phyloP scores from a whole-genome alignment of 176 grass and related monocot genomes.

The Hyparrhenia diplandra region DNA sequence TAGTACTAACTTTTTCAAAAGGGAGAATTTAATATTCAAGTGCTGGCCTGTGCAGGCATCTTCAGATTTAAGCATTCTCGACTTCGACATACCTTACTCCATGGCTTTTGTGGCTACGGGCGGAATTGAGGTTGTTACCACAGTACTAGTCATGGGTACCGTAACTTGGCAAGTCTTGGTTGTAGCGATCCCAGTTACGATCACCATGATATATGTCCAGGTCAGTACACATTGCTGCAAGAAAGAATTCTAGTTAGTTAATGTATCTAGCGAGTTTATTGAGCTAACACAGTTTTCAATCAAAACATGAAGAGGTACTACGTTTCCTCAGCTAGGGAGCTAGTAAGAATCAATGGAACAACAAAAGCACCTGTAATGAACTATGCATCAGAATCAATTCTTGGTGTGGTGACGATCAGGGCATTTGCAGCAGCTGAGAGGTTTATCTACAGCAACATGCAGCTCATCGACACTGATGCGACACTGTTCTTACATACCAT shows the following conservation, averaged over 20 bases:
- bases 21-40: neutral
- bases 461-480: slow-evolving; percentile 78
- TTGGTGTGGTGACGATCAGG: slow-evolving; percentile 71
- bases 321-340: slow-evolving; percentile 79
- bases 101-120: slow-evolving; percentile 57
- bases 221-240: slow-evolving; percentile 32
- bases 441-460: slow-evolving; percentile 61
- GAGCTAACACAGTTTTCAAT: slow-evolving; percentile 14
- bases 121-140: slow-evolving; percentile 33
- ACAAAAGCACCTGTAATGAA: slow-evolving; percentile 95
- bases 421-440: slow-evolving; percentile 59
- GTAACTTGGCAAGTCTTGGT: slow-evolving; percentile 88
- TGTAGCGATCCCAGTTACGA: slow-evolving; percentile 68
- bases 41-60: slow-evolving; percentile 59
- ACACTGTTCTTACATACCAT: slow-evolving; percentile 82
- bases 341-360: slow-evolving; percentile 93
- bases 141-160: slow-evolving; percentile 53
- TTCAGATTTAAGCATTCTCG: slow-evolving; percentile 92
- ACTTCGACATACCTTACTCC: slow-evolving; percentile 95
- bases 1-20: slow-evolving; percentile 8
- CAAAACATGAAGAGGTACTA: slow-evolving; percentile 65
- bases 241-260: neutral
- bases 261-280: neutral
- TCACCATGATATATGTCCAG: slow-evolving; percentile 64
- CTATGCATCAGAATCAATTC: slow-evolving; percentile 73